Evolutionary conservation across 1,139 yeast species (phyloP).

Genomic region (Protomyces inouyei): DNA sequence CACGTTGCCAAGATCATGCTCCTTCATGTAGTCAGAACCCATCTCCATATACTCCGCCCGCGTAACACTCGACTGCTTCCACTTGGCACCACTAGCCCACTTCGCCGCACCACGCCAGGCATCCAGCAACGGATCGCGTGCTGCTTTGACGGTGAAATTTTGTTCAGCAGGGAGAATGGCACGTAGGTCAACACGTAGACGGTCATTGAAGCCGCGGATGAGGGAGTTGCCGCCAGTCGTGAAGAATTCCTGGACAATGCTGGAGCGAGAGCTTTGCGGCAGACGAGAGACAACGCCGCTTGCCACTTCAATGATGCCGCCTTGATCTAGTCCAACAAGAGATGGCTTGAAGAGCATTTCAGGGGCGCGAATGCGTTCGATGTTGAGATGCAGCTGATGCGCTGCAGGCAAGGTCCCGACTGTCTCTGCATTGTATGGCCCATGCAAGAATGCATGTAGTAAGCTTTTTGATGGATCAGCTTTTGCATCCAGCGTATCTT

Average conservation of each 20-base stretch:
- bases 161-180: slow-evolving; percentile 66
- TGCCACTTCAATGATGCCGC: slow-evolving; percentile 75
- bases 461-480: slow-evolving; percentile 80
- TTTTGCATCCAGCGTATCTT: slow-evolving; percentile 67
- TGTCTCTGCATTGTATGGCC: slow-evolving; percentile 57
- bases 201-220: slow-evolving; percentile 59
- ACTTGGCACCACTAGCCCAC: slow-evolving; percentile 50
- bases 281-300: slow-evolving; percentile 63
- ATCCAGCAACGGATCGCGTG: slow-evolving; percentile 65
- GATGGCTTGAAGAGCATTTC: slow-evolving; percentile 87
- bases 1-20: slow-evolving; percentile 70
- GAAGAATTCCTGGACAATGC: slow-evolving; percentile 45
- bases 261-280: slow-evolving; percentile 44
- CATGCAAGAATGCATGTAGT: slow-evolving; percentile 79
- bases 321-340: slow-evolving; percentile 93
- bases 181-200: slow-evolving; percentile 64
- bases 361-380: slow-evolving; percentile 87
- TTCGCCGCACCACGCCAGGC: slow-evolving; percentile 94
- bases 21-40: slow-evolving; percentile 86
- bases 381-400: slow-evolving; percentile 83
- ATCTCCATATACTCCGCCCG: slow-evolving; percentile 74
- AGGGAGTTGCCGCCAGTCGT: slow-evolving; percentile 80
- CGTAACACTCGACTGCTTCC: slow-evolving; percentile 52
- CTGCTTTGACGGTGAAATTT: slow-evolving; percentile 57
- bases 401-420: slow-evolving; percentile 50